Evolutionary conservation across 352 stramenopile species (phyloP).

Genomic region (Blastocystis sp.): DNA sequence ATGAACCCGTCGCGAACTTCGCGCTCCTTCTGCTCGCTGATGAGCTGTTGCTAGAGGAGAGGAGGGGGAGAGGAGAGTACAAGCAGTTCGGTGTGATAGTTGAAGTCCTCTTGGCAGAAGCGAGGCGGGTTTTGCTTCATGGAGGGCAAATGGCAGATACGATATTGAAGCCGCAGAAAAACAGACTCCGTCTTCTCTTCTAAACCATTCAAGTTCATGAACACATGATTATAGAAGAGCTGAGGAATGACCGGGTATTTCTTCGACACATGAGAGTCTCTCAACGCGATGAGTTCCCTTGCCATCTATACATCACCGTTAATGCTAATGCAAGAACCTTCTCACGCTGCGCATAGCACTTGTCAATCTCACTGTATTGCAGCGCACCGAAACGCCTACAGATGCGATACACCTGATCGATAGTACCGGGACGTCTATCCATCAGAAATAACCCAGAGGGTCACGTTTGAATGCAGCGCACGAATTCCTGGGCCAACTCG

Average conservation of each 20-base stretch:
- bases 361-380: conserved; percentile 50
- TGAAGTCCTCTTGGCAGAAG: conserved; percentile 26
- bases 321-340: background rate
- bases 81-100: background rate
- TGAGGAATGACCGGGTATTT: conserved; percentile 10
- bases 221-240: conserved; percentile 9
- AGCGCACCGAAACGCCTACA: conserved; percentile 49
- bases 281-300: conserved; percentile 35
- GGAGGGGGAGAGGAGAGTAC: background rate
- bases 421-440: background rate
- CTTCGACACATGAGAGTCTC: background rate
- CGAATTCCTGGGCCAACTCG: conserved; percentile 58
- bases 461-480: conserved; percentile 45
- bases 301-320: conserved; percentile 3
- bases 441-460: background rate
- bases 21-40: conserved; percentile 6
- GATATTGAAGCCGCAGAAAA: conserved; percentile 27
- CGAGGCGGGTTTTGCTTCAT: background rate
- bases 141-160: background rate
- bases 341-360: conserved; percentile 17
- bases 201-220: background rate
- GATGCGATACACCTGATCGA: background rate
- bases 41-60: background rate
- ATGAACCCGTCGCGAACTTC: background rate
- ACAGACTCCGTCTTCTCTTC: conserved; percentile 4